Conservation (phyloP, 2,329 filamentous ascomycete genomes). For the Plectosphaerella plurivora region DNA sequence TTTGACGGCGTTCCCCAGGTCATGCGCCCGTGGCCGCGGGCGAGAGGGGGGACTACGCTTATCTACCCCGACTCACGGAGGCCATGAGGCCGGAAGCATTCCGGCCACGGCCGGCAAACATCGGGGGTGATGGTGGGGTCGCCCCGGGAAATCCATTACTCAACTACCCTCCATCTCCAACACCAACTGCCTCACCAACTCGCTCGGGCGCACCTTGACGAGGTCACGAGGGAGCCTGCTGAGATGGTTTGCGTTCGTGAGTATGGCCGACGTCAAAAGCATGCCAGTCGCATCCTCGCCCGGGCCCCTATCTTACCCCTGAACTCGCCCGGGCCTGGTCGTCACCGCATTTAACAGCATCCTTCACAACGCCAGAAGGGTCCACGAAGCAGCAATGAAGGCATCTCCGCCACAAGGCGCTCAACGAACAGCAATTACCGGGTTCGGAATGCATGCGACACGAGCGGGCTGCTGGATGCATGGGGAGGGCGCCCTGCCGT, state of each 20-base stretch:
- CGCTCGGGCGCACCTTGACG: not conserved
- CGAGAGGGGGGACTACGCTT: not conserved
- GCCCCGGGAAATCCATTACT: conserved; percentile 5
- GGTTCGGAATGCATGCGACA: too few species aligned
- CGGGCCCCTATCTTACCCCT: too few species aligned
- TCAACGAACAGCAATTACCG: not conserved
- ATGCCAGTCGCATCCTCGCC: too few species aligned
- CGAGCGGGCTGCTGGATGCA: not conserved
- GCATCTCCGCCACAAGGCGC: not conserved
- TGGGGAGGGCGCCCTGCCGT: conserved; percentile 9
- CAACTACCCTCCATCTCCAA: conserved; percentile 6
- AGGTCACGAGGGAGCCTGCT: not conserved
- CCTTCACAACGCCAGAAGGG: too few species aligned
- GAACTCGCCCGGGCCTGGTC: too few species aligned
- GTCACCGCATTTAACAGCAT: too few species aligned
- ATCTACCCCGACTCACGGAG: not conserved
- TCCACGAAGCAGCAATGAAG: too few species aligned
- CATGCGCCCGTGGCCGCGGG: not conserved
- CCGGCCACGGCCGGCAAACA: conserved; percentile 11
- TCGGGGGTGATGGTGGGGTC: conserved; percentile 9
- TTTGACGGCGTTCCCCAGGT: not conserved
- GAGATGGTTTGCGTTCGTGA: too few species aligned
- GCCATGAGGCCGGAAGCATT: conserved; percentile 12
- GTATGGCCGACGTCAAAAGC: too few species aligned
- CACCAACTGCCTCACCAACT: not conserved